Evolutionary conservation across 2,329 filamentous ascomycete species (phyloP), one percentile per base, ranked within the genome.

Genomic region (Cucurbitaria berberidis): DNA sequence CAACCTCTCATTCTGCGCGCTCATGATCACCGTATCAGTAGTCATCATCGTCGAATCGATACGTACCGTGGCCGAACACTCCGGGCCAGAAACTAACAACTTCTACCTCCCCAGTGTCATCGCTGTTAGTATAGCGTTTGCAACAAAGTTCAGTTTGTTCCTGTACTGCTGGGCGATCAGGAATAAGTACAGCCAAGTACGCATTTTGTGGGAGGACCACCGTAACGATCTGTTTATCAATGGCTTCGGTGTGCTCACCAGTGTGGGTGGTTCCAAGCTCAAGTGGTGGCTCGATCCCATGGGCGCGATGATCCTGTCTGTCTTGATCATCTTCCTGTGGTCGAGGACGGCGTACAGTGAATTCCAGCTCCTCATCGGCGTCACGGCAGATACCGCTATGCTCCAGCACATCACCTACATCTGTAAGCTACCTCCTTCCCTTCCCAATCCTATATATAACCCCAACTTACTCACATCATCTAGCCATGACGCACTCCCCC

Each of bases 201-300:
- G 89, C 51, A 97, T 97, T 71, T 80, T 98, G 13, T 97, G 92
- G 93, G 90, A 96, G 75, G 93, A 98, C 70, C 95, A 99, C 78
- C 88, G 95, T 57, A 99, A 99, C 71, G 95, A 99, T 71, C 81
- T 99, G n/a, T 82, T 96, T 67, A 91, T 99, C 82, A 99, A 98
- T 74, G 91, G 91, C 48, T 91, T 96, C 64, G 92, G 89, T 84
- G 87, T 98, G 59, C 77, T 97, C 48, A 97, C 93, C 1, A 93
- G 90, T 2, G 88, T 97, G n/a, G 90, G 91, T 49, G 95, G 95
- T 29, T 86, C 87, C 60, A 96, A 96, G 80, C 81, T 98, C 19
- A 80, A 81, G 54, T 97, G 93, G 93, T 98, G 91, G 91, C 87
- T 99, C 60, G 95, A 99, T 77, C 92, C 95, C 0, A 86, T 90